Conservation (phyloP, 139 green algal genomes). For the Chlamydomonas sp. region DNA sequence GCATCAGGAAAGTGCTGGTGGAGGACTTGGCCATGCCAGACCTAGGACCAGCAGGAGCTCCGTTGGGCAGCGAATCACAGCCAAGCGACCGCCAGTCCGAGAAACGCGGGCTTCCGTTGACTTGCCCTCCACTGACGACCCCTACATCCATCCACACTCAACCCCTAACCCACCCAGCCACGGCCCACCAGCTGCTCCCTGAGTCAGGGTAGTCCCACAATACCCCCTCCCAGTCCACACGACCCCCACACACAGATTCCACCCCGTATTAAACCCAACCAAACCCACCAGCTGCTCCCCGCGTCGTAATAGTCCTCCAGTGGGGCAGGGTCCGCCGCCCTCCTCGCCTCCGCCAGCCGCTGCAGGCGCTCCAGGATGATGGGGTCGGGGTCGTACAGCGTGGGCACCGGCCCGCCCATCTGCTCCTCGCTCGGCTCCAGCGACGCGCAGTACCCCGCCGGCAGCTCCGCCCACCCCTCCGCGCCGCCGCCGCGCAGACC, state of each 20-base stretch:
- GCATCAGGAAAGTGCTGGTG: too few relatives aligned
- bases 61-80: too few relatives aligned
- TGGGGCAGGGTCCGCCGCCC: slow-evolving; percentile 10
- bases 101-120: too few relatives aligned
- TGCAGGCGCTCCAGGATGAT: neutral
- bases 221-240: neutral
- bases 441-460: neutral
- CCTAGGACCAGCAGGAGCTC: too few relatives aligned
- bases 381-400: slow-evolving; percentile 23
- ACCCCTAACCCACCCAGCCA: too few relatives aligned
- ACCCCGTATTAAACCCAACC: neutral
- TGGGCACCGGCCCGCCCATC: neutral
- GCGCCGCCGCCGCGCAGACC: slow-evolving; percentile 69
- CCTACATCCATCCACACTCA: too few relatives aligned
- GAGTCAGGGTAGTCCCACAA: neutral
- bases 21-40: too few relatives aligned
- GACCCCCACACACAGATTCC: neutral
- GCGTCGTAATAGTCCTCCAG: slow-evolving; percentile 50
- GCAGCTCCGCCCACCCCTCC: slow-evolving; percentile 70
- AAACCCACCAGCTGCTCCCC: slow-evolving; percentile 10
- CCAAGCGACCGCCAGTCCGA: too few relatives aligned
- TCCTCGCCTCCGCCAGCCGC: slow-evolving; percentile 13
- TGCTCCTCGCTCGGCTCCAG: neutral
- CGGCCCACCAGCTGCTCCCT: too few relatives aligned
- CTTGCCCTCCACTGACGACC: too few relatives aligned